Evolutionary conservation across 2,329 filamentous ascomycete genomes (phyloP).

Genomic region (Fusarium marasasianum): DNA sequence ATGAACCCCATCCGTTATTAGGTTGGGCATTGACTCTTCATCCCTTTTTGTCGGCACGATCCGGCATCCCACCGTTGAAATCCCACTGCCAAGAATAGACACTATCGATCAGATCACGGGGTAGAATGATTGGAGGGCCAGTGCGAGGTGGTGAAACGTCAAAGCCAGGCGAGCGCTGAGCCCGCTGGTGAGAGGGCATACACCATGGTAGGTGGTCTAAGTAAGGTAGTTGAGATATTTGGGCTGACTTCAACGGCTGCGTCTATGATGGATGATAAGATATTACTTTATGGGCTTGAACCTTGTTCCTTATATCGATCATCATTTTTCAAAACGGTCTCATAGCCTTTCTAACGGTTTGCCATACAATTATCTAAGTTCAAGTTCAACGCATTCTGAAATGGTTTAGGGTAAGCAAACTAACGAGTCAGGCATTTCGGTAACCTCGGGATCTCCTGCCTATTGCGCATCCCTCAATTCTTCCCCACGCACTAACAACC

Average conservation of each 20-base stretch:
- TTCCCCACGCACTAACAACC: background rate
- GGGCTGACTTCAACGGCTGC: background rate
- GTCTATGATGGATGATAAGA: too few relatives aligned
- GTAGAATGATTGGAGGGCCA: background rate
- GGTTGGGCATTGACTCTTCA: background rate
- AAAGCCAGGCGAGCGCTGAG: background rate
- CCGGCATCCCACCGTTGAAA: background rate
- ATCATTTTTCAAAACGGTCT: too few relatives aligned
- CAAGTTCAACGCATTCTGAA: too few relatives aligned
- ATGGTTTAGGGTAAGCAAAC: background rate
- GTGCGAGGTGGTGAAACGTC: background rate
- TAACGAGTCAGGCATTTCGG: background rate
- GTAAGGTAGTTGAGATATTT: background rate
- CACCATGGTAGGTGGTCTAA: background rate
- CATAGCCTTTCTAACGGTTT: background rate
- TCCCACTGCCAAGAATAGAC: background rate
- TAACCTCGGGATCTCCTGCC: slow-evolving; percentile 27
- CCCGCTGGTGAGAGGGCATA: background rate
- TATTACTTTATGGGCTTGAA: background rate
- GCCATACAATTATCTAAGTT: too few relatives aligned
- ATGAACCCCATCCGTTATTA: background rate
- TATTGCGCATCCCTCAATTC: background rate
- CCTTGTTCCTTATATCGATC: accelerated
- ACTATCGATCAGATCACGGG: background rate
- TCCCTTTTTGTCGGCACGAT: background rate